Evolutionary conservation across 805 yeast species (phyloP).

Genomic region (Brettanomyces bruxellensis): DNA sequence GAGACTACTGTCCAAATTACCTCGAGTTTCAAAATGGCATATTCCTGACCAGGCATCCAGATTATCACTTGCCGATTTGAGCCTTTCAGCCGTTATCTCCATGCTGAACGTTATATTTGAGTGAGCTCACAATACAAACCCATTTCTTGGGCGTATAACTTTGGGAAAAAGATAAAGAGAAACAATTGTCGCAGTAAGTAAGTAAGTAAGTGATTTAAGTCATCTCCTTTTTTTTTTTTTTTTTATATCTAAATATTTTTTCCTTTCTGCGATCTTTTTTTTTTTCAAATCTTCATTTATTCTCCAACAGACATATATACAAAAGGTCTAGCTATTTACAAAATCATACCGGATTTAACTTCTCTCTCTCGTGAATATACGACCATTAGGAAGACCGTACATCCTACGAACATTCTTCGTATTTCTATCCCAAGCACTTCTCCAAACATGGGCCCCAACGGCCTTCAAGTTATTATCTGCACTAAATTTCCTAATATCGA

Average conservation of each 20-base stretch:
- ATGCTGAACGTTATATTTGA: not conserved
- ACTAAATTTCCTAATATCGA: constrained; percentile 67
- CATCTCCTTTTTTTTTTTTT: too few relatives aligned
- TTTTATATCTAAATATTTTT: too few relatives aligned
- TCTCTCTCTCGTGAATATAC: constrained; percentile 63
- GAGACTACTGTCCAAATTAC: constrained; percentile 55
- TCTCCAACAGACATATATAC: not conserved
- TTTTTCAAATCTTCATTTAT: not conserved
- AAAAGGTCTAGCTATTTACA: too few relatives aligned
- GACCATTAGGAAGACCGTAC: constrained; percentile 69
- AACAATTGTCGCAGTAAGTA: too few relatives aligned
- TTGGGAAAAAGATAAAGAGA: too few relatives aligned
- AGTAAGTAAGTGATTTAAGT: too few relatives aligned
- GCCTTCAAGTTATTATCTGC: constrained; percentile 49
- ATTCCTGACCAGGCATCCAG: constrained; percentile 18
- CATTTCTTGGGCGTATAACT: too few relatives aligned
- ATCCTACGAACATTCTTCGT: constrained; percentile 57
- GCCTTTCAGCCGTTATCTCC: not conserved
- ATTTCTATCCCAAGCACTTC: constrained; percentile 74
- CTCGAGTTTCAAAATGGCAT: not conserved
- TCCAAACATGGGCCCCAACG: constrained; percentile 89
- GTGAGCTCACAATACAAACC: too few relatives aligned
- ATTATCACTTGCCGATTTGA: constrained; percentile 5
- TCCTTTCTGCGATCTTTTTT: too few relatives aligned
- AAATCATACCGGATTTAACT: constrained; percentile 6